Base-by-base conservation (phyloP, 2,329 filamentous ascomycete species). In the Pseudopyricularia cyperi region DNA sequence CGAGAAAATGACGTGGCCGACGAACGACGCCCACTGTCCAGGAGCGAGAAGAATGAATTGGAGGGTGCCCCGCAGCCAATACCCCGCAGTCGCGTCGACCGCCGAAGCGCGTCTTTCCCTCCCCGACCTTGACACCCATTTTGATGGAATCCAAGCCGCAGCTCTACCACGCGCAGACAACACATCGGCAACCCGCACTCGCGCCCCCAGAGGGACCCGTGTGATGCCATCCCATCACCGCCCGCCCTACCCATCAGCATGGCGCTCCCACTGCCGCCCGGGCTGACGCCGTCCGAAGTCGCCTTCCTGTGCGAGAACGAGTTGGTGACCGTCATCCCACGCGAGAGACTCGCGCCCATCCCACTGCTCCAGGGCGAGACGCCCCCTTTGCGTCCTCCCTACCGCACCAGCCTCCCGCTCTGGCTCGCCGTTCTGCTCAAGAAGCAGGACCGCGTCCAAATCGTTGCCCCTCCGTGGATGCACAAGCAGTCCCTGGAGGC, bases 281-380 rank as follows among this genome's bases (percentile, higher is more conserved):
- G 58, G 66, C 77, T 96, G 46, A 85, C 87, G 60, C 89, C 93
- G 54, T 90, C 87, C 57, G 93, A 98, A 71, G 86, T 94, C 46
- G 87, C 89, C 50, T 98, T 97, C 63, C 73, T 97, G 28, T 95
- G 90, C 68, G 93, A 98, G 71, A 97, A 96, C 89, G 91, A 97
- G 71, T 80, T 89, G 61, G 86, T 98, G 52, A 96, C 90, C 0
- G 79, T 98, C 22, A 82, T 97, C 49, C 93, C 93, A 34, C 87
- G 93, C 52, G 90, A 97, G 66, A 80, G 87, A 57, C 82, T 98
- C 51, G 89, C 96, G 58, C 81, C 80, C 59, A 85, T 98, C 56
- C 77, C 87, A 60, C 77, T 98, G 56, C 79, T 98, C 52, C 83
- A 85, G 58, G 91, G 91, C 54, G 74, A 81, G 54, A 87, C 90